Evolutionary conservation across 2,329 filamentous ascomycete species (phyloP), one percentile per base, ranked within the genome.

Genomic region (Lachnellula occidentalis): DNA sequence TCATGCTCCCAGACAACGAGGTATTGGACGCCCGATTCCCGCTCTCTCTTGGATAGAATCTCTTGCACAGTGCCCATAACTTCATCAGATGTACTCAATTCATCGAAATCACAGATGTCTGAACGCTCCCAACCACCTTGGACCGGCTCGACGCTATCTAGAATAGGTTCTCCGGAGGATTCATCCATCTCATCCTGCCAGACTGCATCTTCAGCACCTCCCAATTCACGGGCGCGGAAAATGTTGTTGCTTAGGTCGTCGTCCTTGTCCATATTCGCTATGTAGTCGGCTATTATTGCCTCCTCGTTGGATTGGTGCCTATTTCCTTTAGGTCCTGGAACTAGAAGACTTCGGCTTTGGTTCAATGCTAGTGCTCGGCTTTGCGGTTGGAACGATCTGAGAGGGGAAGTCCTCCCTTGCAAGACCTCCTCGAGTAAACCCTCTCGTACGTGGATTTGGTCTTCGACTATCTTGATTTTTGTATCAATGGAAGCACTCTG

Each of bases 11-110:
- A 76, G 34, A 76, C 72, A n/a, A 80, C 73, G 31, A 81, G 72
- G 61, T 80, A 81, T 55, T 80, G 77, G 2, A 72, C 45, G 27
- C 77, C 77, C 43, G 64, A 70, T 19, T 68, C 66, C 42, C 76
- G 72, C 21, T 70, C 67, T 45, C 78, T 72, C 57, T 74, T 77
- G 7, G 72, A 70, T 3, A 80, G 58, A 14, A 81, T 69, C 6
- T 66, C 69, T 34, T 68, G 66, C 5, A 80, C 66, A 5, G 67
- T 68, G 22, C 72, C 73, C 50, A 71, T 64, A 0, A 72, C 66
- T 21, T 76, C 77, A 52, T 76, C 74, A 1, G 76, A 78, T 3
- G 78, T 80, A 58, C 75, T 78, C 34, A 78, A 56, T 37, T 74
- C 71, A 45, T 78, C 74, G 42, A 80, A 72, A 53, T 78, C 76